phyloP scores from a whole-genome alignment of 352 stramenopile genomes.

The Phytophthora ramorum region DNA sequence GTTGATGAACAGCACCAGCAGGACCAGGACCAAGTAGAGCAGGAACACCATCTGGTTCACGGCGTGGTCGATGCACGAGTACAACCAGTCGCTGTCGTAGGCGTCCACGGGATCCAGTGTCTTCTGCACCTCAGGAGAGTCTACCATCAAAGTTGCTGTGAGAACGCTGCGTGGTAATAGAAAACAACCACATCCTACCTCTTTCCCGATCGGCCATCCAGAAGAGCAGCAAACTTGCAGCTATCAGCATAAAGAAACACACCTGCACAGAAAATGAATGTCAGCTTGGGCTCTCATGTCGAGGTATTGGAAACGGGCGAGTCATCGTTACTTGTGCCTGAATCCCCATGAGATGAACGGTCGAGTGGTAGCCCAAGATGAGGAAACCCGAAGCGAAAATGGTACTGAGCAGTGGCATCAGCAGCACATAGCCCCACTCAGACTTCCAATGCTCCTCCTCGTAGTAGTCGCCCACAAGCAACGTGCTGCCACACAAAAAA shows the following conservation, averaged over 20 bases:
- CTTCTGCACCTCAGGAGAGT: constrained; percentile 60
- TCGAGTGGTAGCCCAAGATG: constrained; percentile 72
- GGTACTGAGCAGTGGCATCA: constrained; percentile 59
- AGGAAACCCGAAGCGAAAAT: constrained; percentile 63
- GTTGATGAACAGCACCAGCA: constrained; percentile 71
- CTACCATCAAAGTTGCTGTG: constrained; percentile 28
- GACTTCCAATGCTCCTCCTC: constrained; percentile 64
- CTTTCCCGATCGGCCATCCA: constrained; percentile 80
- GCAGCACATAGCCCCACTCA: constrained; percentile 69
- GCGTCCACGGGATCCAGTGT: constrained; percentile 64
- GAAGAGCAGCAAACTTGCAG: constrained; percentile 56
- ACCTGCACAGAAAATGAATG: constrained; percentile 36
- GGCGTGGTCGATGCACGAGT: constrained; percentile 78
- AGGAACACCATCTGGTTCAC: constrained; percentile 86
- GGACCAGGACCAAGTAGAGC: constrained; percentile 61
- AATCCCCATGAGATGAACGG: constrained; percentile 62
- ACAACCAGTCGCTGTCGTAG: constrained; percentile 87
- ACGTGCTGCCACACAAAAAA: constrained; percentile 37
- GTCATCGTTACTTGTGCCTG: constrained; percentile 43
- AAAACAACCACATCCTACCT: constrained; percentile 28
- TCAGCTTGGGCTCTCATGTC: background rate
- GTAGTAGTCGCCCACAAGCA: constrained; percentile 68
- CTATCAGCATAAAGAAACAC: constrained; percentile 57
- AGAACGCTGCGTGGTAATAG: background rate
- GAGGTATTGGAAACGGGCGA: background rate